Evolutionary conservation across 1,139 yeast genomes (phyloP).

Genomic region (Candida tunisiensis): DNA sequence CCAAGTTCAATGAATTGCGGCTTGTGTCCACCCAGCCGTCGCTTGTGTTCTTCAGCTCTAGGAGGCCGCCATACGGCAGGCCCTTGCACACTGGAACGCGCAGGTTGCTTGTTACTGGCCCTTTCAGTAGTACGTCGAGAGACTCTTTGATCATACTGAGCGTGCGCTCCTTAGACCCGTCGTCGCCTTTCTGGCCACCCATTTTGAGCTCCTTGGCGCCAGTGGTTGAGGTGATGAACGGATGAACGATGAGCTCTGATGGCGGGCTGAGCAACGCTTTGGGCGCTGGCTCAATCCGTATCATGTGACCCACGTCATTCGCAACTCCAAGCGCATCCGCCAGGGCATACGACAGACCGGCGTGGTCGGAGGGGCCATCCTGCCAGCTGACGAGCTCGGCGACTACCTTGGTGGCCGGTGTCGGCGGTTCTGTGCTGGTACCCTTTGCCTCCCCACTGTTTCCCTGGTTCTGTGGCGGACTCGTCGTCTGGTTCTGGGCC

Average conservation of each 20-base stretch:
- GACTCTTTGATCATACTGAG: slow-evolving; percentile 8
- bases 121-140: slow-evolving; percentile 5
- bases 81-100: slow-evolving; percentile 4
- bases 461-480: not conserved
- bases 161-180: slow-evolving; percentile 4
- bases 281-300: slow-evolving; percentile 35
- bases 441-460: too few species aligned
- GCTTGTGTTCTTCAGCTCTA: slow-evolving; percentile 27
- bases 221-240: slow-evolving; percentile 31
- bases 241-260: slow-evolving; percentile 28
- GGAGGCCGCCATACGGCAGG: not conserved
- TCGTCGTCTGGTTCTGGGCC: not conserved
- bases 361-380: slow-evolving; percentile 26
- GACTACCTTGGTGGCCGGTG: slow-evolving; percentile 26
- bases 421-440: too few species aligned
- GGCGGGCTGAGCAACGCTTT: slow-evolving; percentile 27
- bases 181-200: slow-evolving; percentile 9
- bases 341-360: slow-evolving; percentile 39
- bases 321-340: slow-evolving; percentile 40
- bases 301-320: slow-evolving; percentile 33
- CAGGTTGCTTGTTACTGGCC: slow-evolving; percentile 11
- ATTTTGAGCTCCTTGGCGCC: slow-evolving; percentile 16
- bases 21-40: slow-evolving; percentile 25
- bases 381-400: slow-evolving; percentile 34
- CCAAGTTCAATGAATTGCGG: slow-evolving; percentile 1